Conservation (phyloP, 352 stramenopile genomes). For the Pilasporangium apinafurcum region DNA sequence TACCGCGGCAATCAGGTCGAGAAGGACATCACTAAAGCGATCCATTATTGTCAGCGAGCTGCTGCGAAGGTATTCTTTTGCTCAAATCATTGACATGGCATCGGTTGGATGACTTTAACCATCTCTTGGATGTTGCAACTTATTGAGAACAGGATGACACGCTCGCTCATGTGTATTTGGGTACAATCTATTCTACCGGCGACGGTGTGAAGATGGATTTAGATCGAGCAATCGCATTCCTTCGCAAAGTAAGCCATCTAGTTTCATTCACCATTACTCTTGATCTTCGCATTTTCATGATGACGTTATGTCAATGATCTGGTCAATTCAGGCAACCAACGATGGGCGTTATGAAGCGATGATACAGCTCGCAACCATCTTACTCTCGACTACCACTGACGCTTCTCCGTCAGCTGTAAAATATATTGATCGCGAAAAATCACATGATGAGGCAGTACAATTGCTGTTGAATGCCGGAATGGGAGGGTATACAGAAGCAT, state of each 20-base stretch:
- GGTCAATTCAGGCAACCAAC: conserved; percentile 18
- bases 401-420: conserved; percentile 10
- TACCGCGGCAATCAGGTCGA: conserved; percentile 14
- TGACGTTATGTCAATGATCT: not conserved
- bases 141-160: conserved; percentile 19
- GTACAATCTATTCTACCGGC: conserved; percentile 32
- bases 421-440: conserved; percentile 44
- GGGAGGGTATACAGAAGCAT: conserved; percentile 25
- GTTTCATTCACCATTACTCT: not conserved
- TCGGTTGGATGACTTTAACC: not conserved
- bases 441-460: conserved; percentile 53
- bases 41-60: conserved; percentile 65
- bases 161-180: conserved; percentile 39
- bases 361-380: conserved; percentile 39
- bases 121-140: not conserved
- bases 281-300: not conserved
- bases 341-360: conserved; percentile 41
- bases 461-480: conserved; percentile 48
- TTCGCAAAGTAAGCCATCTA: conserved; percentile 23
- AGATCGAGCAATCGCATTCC: conserved; percentile 44
- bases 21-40: conserved; percentile 34
- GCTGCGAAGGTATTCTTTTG: conserved; percentile 40
- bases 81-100: too few relatives aligned
- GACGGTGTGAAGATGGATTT: conserved; percentile 47
- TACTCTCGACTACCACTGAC: conserved; percentile 13